phyloP scores from a whole-genome alignment of 2,329 filamentous ascomycete species.

The Exophiala sp. region DNA sequence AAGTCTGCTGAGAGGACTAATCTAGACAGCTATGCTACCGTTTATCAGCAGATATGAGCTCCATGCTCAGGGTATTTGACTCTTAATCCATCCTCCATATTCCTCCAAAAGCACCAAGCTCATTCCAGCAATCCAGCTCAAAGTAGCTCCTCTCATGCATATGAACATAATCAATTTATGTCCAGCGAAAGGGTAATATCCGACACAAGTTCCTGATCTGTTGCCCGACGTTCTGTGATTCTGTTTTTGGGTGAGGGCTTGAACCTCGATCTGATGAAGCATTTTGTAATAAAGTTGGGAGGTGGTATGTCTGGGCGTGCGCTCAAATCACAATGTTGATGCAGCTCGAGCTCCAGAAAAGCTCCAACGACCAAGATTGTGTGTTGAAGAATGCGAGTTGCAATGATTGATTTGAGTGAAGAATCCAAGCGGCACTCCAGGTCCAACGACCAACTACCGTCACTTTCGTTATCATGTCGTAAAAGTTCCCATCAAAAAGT shows the following conservation, averaged over 20 bases:
- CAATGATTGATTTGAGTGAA: conserved; percentile 12
- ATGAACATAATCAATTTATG: conserved; percentile 2
- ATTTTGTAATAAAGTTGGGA: too few relatives aligned
- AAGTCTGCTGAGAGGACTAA: background rate
- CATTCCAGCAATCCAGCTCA: conserved; percentile 5
- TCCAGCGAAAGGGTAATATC: background rate
- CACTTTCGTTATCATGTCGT: conserved; percentile 17
- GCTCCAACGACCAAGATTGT: too few relatives aligned
- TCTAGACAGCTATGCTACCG: background rate
- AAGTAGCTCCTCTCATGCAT: conserved; percentile 2
- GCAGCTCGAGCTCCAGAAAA: too few relatives aligned
- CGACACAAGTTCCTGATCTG: background rate
- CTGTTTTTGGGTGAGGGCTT: too few relatives aligned
- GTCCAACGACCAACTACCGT: background rate
- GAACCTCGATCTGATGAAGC: too few relatives aligned
- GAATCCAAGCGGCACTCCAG: background rate
- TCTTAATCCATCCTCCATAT: background rate
- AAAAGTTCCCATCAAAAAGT: conserved; percentile 14
- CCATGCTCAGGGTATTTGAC: background rate
- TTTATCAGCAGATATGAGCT: background rate
- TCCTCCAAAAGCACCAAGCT: conserved; percentile 2
- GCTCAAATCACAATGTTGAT: too few relatives aligned
- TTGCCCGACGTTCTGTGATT: too few relatives aligned
- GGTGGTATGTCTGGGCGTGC: too few relatives aligned
- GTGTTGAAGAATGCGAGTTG: too few relatives aligned